Evolutionary conservation across 345 rosid species (phyloP).

Genomic region (Lumnitzera racemosa): DNA sequence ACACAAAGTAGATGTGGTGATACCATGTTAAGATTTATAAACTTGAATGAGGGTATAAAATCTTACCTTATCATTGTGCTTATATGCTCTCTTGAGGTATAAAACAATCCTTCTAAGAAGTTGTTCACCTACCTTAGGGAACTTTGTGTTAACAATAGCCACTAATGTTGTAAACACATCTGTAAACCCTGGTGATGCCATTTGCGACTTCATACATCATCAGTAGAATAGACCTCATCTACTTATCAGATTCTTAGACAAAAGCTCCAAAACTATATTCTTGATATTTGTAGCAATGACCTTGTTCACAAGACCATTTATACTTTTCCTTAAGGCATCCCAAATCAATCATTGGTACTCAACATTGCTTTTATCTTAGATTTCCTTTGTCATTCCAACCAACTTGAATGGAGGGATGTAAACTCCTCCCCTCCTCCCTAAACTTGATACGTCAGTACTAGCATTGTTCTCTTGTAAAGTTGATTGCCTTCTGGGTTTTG

Average conservation of each 20-base stretch:
- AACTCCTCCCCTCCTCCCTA: conserved; percentile 74
- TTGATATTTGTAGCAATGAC: conserved; percentile 80
- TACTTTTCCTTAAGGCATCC: conserved; percentile 97
- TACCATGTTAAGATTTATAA: not conserved
- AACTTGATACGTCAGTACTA: conserved; percentile 21
- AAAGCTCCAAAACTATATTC: conserved; percentile 78
- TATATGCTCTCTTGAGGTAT: conserved; percentile 93
- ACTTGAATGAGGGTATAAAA: conserved; percentile 1
- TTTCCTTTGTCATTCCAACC: conserved; percentile 86
- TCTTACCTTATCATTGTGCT: conserved; percentile 80
- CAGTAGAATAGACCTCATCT: conserved; percentile 92
- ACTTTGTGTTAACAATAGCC: conserved; percentile 79
- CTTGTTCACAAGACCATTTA: conserved; percentile 85
- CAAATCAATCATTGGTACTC: conserved; percentile 88
- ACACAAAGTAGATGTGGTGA: no score
- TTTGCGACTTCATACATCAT: conserved; percentile 90
- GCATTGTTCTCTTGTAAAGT: conserved; percentile 26
- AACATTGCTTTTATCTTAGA: conserved; percentile 68
- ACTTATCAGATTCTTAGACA: conserved; percentile 79
- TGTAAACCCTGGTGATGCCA: conserved; percentile 92
- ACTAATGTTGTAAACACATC: conserved; percentile 84
- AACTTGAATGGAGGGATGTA: conserved; percentile 85
- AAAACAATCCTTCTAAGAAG: conserved; percentile 72
- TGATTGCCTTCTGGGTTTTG: conserved; percentile 20
- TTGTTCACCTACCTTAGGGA: conserved; percentile 86